These are phyloP conservation scores for Cucurbita argyrosperma DNA, from an alignment of 306 rosid genomes.

Conservation along the genomic window DNA sequence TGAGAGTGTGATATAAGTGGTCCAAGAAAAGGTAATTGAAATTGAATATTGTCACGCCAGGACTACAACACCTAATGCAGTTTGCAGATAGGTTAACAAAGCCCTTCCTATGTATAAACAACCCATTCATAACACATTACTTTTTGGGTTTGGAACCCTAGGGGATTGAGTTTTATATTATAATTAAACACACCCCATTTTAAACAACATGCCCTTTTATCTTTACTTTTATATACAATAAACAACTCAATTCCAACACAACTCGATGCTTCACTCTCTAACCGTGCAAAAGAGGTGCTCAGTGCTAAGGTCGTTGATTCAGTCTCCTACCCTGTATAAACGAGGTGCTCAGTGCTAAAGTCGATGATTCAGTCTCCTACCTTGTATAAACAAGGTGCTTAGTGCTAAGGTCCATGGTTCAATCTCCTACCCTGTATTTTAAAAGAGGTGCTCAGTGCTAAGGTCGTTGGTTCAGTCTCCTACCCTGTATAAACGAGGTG, in stretches of 20 bases:
- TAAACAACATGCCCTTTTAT: background rate
- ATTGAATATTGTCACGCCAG: slow-evolving; percentile 10
- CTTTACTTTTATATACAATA: background rate
- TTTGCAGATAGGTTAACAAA: slow-evolving; percentile 3
- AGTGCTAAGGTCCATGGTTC: too few species aligned
- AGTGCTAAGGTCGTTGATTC: too few species aligned
- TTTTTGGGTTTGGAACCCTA: background rate
- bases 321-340: too few species aligned
- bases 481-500: too few species aligned
- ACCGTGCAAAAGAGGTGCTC: too few species aligned
- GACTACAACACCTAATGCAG: slow-evolving; percentile 5
- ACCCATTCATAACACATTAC: background rate
- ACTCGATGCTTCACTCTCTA: background rate
- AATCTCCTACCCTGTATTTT: too few species aligned
- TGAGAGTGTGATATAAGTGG: background rate
- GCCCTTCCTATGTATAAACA: background rate
- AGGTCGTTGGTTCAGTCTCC: too few species aligned
- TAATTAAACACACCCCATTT: background rate
- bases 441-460: too few species aligned
- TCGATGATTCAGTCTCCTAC: too few species aligned
- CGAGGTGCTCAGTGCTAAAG: too few species aligned
- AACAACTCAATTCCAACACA: background rate
- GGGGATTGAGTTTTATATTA: background rate
- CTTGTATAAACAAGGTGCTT: too few species aligned
- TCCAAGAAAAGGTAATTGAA: slow-evolving; percentile 4